Evolutionary conservation across 1,284 basidiomycete species (phyloP).

Genomic region (Stereum hirsutum): DNA sequence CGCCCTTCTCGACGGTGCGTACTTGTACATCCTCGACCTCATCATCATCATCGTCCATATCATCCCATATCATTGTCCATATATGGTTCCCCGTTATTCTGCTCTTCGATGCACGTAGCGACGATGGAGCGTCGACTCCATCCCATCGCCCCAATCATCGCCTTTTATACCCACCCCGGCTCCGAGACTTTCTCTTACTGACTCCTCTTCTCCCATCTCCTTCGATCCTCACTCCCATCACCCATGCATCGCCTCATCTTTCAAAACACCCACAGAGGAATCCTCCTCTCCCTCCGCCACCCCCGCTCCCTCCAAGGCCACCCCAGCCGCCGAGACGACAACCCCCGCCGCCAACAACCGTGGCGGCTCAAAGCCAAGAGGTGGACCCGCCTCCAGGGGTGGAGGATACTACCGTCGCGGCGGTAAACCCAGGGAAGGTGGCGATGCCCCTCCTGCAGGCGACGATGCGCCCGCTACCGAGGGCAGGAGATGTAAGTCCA

Average conservation of each 20-base stretch:
- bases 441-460: constrained; percentile 25
- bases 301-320: constrained; percentile 28
- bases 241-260: constrained; percentile 2
- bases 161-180: constrained; percentile 4
- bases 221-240: neutral
- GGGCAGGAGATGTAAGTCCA: constrained; percentile 39
- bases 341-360: constrained; percentile 24
- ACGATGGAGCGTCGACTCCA: neutral
- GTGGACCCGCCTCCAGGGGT: constrained; percentile 60
- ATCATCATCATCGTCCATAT: constrained; percentile 8
- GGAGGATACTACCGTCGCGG: constrained; percentile 71
- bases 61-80: neutral
- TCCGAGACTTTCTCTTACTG: constrained; percentile 3
- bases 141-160: neutral
- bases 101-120: too few relatives aligned
- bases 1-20: constrained; percentile 71
- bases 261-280: constrained; percentile 29
- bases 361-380: constrained; percentile 30
- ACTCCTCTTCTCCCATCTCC: neutral
- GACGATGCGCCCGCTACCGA: constrained; percentile 38
- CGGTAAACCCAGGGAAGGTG: constrained; percentile 32
- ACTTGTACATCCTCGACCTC: constrained; percentile 16
- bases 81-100: too few relatives aligned
- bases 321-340: constrained; percentile 26
- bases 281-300: constrained; percentile 30